A percentile compares a stretch with the other conserved stretches of the same genome.
phyloP scores from a whole-genome alignment of 495 filamentous ascomycete genomes.

The Xylaria scruposa region DNA sequence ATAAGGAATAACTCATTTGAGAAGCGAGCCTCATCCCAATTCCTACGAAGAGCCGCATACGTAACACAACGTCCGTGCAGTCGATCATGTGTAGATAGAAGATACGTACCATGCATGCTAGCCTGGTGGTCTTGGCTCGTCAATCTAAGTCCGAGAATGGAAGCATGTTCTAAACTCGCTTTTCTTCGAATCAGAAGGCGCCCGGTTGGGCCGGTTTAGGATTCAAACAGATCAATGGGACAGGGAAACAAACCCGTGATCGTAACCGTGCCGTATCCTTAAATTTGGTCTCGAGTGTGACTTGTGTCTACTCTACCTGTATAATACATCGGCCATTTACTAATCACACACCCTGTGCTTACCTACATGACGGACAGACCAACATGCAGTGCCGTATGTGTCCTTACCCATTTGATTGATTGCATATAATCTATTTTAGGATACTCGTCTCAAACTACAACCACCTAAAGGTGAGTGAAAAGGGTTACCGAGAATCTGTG shows the following conservation, averaged over 20 bases:
- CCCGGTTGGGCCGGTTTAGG: conserved; percentile 12
- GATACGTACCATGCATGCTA: conserved; percentile 7
- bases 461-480: conserved; percentile 15
- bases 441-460: neutral
- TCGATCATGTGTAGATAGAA: conserved; percentile 1
- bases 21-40: conserved; percentile 16
- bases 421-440: conserved; percentile 22
- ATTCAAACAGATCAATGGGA: conserved; percentile 1
- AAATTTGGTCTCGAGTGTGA: neutral
- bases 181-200: conserved; percentile 15
- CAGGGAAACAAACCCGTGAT: conserved; percentile 10
- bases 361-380: neutral
- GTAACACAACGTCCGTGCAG: conserved; percentile 19
- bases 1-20: conserved; percentile 11
- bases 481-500: conserved; percentile 10
- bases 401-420: conserved; percentile 20
- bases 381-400: conserved; percentile 22
- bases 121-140: conserved; percentile 4
- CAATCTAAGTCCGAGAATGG: conserved; percentile 8
- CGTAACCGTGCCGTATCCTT: conserved; percentile 10
- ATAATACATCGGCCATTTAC: neutral
- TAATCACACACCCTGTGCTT: conserved; percentile 18
- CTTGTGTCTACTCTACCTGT: neutral
- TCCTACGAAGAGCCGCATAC: conserved; percentile 25
- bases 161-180: neutral